phyloP scores from a whole-genome alignment of 2,329 filamentous ascomycete genomes.

The Malbranchea zuffiana region DNA sequence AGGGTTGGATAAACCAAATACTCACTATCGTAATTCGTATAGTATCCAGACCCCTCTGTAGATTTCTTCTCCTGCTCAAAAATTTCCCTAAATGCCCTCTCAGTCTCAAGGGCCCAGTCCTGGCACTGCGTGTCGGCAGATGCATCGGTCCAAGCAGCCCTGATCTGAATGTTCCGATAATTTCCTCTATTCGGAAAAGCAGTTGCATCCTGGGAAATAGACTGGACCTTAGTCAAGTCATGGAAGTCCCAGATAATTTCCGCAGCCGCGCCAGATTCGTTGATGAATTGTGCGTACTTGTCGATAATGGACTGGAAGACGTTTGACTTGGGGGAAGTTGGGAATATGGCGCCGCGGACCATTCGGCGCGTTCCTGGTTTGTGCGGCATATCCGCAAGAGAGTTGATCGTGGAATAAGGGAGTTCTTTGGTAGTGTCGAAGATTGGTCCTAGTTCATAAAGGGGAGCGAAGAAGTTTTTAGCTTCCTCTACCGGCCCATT shows the following conservation, averaged over 20 bases:
- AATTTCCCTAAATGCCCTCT: no score
- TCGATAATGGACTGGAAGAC: not conserved
- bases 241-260: conserved; percentile 2
- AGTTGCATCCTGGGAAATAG: not conserved
- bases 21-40: conserved; percentile 2
- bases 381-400: not conserved
- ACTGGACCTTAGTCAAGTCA: not conserved
- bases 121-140: not conserved
- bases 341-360: not conserved
- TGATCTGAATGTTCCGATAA: not conserved
- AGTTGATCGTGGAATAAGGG: not conserved
- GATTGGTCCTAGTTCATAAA: not conserved
- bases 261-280: not conserved
- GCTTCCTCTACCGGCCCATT: not conserved
- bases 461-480: not conserved
- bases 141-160: not conserved
- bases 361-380: not conserved
- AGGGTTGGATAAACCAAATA: not conserved
- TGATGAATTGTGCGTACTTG: not conserved
- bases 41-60: not conserved
- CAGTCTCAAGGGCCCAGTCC: no score
- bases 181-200: not conserved
- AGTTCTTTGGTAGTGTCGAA: not conserved
- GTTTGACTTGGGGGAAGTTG: not conserved
- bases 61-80: no score